phyloP scores from a whole-genome alignment of 2,329 filamentous ascomycete genomes.

The Pezicula radicicola region DNA sequence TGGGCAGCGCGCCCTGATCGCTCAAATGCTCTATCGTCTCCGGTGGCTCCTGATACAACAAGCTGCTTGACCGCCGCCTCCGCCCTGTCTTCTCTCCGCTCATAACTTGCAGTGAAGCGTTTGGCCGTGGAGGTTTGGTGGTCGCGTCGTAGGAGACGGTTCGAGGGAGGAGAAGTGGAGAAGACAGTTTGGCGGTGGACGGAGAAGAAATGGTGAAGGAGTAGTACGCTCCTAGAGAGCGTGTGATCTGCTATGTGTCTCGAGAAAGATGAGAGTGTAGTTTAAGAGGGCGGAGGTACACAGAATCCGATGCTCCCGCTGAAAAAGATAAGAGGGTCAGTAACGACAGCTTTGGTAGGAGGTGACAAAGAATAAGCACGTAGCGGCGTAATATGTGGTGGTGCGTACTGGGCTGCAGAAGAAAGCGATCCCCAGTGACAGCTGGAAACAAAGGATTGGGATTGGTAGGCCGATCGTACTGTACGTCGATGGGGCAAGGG shows the following conservation, averaged over 20 bases:
- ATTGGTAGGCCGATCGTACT: background rate
- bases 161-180: constrained; percentile 79
- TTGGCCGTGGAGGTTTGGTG: constrained; percentile 64
- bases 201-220: constrained; percentile 25
- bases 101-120: constrained; percentile 48
- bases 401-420: background rate
- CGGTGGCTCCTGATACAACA: constrained; percentile 93
- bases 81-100: constrained; percentile 65
- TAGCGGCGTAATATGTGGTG: background rate
- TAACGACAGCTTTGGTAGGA: background rate
- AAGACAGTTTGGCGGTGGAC: constrained; percentile 96
- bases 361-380: background rate
- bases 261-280: background rate
- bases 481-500: background rate
- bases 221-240: constrained; percentile 25
- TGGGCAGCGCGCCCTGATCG: constrained; percentile 91
- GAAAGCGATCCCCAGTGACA: background rate
- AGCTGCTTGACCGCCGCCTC: constrained; percentile 93
- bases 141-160: constrained; percentile 90
- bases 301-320: background rate
- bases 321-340: background rate
- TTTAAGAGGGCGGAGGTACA: background rate
- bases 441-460: background rate
- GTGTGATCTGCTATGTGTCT: constrained; percentile 5
- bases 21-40: constrained; percentile 98